Evolutionary conservation across 192 early-diverging fungal genomes (phyloP).

Genomic region (Backusella westeae): DNA sequence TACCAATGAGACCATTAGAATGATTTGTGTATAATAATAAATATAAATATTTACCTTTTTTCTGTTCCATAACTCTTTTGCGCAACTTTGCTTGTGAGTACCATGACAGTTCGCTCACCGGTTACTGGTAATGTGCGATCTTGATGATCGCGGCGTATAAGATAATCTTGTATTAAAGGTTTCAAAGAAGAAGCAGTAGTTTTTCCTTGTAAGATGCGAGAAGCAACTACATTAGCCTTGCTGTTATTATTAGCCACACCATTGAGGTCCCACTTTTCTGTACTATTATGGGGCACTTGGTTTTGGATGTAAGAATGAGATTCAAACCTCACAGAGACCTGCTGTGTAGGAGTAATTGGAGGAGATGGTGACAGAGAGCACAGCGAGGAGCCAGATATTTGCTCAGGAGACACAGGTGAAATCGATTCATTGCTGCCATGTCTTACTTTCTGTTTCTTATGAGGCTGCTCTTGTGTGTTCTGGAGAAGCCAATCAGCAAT

Average conservation of each 20-base stretch:
- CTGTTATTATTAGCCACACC: background rate
- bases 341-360: slow-evolving; percentile 23
- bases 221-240: background rate
- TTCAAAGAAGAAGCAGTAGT: background rate
- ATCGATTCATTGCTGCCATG: background rate
- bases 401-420: background rate
- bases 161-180: slow-evolving; percentile 47
- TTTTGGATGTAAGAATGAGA: slow-evolving; percentile 5
- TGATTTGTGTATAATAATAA: background rate
- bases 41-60: slow-evolving; percentile 56
- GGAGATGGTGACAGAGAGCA: slow-evolving; percentile 24
- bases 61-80: slow-evolving; percentile 96
- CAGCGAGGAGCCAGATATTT: background rate
- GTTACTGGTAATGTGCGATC: slow-evolving; percentile 25
- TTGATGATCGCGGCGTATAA: slow-evolving; percentile 35
- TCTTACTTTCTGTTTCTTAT: slow-evolving; percentile 3
- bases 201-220: slow-evolving; percentile 4
- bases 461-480: background rate
- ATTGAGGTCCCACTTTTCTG: background rate
- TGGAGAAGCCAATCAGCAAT: slow-evolving; percentile 10
- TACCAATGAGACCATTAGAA: background rate
- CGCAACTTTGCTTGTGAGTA: slow-evolving; percentile 81
- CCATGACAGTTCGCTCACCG: slow-evolving; percentile 60
- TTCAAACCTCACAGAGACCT: slow-evolving; percentile 12
- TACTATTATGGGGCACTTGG: background rate